Percentiles rank a stretch among this genome's conserved stretches.
phyloP scores from a whole-genome alignment of 345 rosid genomes.

The Conringia planisiliqua region DNA sequence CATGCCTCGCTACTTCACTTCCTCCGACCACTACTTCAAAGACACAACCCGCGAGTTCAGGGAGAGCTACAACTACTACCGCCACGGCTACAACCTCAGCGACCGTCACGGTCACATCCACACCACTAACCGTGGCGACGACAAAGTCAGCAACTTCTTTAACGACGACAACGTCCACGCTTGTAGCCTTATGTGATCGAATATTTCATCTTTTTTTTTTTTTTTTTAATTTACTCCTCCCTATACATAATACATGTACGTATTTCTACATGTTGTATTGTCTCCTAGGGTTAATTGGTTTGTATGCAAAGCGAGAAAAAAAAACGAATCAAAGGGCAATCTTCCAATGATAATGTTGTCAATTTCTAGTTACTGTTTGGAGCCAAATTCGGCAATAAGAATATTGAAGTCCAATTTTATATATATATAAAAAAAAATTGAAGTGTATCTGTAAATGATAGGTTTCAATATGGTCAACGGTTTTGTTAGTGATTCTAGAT shows the following conservation, averaged over 20 bases:
- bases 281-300: background rate
- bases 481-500: background rate
- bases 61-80: constrained; percentile 81
- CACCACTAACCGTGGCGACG: constrained; percentile 75
- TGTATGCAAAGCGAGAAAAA: too few relatives aligned
- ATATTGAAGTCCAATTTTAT: background rate
- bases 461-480: background rate
- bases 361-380: too few relatives aligned
- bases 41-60: constrained; percentile 80
- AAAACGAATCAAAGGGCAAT: too few relatives aligned
- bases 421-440: background rate
- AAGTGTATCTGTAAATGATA: background rate
- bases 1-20: constrained; percentile 76
- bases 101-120: constrained; percentile 72
- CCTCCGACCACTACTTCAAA: constrained; percentile 55
- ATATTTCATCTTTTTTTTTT: background rate
- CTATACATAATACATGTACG: background rate
- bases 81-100: constrained; percentile 74
- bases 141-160: constrained; percentile 89
- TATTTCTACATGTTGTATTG: background rate
- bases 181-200: constrained; percentile 70
- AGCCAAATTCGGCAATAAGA: too few relatives aligned
- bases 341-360: too few relatives aligned
- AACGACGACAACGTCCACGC: constrained; percentile 89
- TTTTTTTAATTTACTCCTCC: background rate